Base-by-base conservation (phyloP, 2,329 filamentous ascomycete genomes). In the Diplodia intermedia region DNA sequence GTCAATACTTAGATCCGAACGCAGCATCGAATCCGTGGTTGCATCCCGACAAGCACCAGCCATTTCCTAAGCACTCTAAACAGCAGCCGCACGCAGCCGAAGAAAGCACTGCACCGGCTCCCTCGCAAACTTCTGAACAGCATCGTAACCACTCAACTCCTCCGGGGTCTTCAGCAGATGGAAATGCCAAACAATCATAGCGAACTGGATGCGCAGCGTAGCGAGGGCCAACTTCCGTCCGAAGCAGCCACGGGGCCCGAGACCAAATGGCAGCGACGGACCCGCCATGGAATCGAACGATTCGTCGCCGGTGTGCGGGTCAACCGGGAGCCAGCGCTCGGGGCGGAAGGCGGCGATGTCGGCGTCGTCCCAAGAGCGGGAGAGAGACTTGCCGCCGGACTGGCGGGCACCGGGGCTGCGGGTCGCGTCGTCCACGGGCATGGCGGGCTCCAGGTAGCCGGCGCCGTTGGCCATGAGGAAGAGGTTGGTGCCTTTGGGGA, bases 401-500 rank as follows among this genome's bases (percentile, higher is more conserved):
- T 15, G 18, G 9, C 31, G 29, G 1, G 53, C 53, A 1, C 53
- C 53, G 2, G n/a, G 53, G 18, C 53, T 56, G 3, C 53, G 18
- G 4, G 20, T 8, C 3, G 31, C 53, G 8, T 56, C 53, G 9
- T 56, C 31, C 3, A 56, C 6, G 7, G 1, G 20, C 31, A 56
- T 38, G 31, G 9, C n/a, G 0, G 53, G 53, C 53, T 56, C 31
- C 1, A 56, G 53, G 31, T 56, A 53, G 66, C 72, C 70, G 4
- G 71, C 66, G 2, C 73, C 73, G 38, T 69, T 68, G 5, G 65
- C 71, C 52, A 78, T 69, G 55, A 79, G 65, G 15, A 76, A 71
- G 11, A 80, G 71, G 55, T 75, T 71, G 0, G 80, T 80, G 14
- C 80, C 80, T 23, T 78, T 79, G 2, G 81, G 81, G 9, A 83